A percentile compares a stretch with the other conserved stretches of the same genome.
phyloP scores from a whole-genome alignment of 176 grass and related monocot species.

The Oryza coarctata region DNA sequence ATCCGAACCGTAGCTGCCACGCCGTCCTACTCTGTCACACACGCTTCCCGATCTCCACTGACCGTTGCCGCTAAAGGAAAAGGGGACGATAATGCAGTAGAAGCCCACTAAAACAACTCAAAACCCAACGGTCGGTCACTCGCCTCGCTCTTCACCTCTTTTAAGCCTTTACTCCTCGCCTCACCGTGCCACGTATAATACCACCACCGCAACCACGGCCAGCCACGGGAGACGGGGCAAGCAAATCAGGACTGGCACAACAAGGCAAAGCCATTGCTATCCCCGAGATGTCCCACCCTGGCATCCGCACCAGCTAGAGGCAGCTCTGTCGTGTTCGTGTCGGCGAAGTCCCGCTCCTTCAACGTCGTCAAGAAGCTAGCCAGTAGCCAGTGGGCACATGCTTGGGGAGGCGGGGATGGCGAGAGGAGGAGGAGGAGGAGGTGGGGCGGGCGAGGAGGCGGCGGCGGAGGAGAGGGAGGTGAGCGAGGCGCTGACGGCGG shows the following conservation, averaged over 20 bases:
- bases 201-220: background rate
- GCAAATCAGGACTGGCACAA: background rate
- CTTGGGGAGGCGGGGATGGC: background rate
- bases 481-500: conserved; percentile 45
- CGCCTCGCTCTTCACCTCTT: conserved; percentile 38
- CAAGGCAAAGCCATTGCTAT: background rate
- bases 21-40: background rate
- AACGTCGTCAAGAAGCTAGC: no score
- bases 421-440: conserved; percentile 27
- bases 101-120: conserved; percentile 46
- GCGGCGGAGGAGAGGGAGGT: conserved; percentile 29
- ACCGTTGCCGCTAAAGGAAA: background rate
- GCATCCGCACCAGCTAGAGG: background rate
- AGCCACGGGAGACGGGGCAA: background rate
- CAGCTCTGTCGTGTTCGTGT: background rate
- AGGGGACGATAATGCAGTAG: background rate
- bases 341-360: background rate
- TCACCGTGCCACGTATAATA: conserved; percentile 20
- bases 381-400: no score
- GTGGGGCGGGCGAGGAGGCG: background rate
- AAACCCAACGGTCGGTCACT: conserved; percentile 69
- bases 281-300: background rate
- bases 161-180: conserved; percentile 40
- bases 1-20: conserved; percentile 25
- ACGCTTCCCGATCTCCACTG: background rate